A percentile compares a stretch with the other conserved stretches of the same genome.
Evolutionary conservation across 768 basidiomycete genomes (phyloP).

Genomic region (Phylloporus sp.): DNA sequence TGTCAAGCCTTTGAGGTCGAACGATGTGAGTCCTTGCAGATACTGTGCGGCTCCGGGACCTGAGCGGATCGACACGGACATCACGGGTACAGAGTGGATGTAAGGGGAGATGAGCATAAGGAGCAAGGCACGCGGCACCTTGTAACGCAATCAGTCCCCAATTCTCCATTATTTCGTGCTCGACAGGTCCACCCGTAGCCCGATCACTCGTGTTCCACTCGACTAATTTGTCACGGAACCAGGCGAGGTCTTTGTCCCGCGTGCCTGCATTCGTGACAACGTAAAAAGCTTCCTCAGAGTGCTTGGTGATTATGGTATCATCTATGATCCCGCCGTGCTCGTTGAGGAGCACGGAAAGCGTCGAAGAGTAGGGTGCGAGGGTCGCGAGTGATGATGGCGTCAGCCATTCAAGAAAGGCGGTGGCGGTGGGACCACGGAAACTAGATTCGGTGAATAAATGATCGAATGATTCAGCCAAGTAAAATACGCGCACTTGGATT

Average conservation of each 20-base stretch:
- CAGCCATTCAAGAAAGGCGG: slow-evolving; percentile 82
- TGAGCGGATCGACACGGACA: slow-evolving; percentile 21
- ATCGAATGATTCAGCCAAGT: neutral
- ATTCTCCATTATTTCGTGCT: slow-evolving; percentile 72
- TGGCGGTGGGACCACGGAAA: slow-evolving; percentile 75
- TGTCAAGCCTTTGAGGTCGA: slow-evolving; percentile 66
- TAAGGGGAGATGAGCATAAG: neutral
- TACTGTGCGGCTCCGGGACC: slow-evolving; percentile 80
- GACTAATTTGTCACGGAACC: slow-evolving; percentile 61
- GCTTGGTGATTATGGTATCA: slow-evolving; percentile 89
- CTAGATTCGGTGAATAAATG: slow-evolving; percentile 33
- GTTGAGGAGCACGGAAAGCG: slow-evolving; percentile 86
- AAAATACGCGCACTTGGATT: slow-evolving; percentile 76
- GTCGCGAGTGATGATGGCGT: slow-evolving; percentile 76
- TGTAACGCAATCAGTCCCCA: slow-evolving; percentile 92
- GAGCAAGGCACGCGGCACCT: slow-evolving; percentile 43
- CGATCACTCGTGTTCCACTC: slow-evolving; percentile 71
- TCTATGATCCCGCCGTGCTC: slow-evolving; percentile 92
- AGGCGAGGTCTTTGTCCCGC: slow-evolving; percentile 72
- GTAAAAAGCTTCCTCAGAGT: slow-evolving; percentile 75
- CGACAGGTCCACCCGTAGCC: slow-evolving; percentile 55
- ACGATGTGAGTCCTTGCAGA: slow-evolving; percentile 70
- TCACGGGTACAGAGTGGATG: neutral
- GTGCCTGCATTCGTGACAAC: slow-evolving; percentile 96
- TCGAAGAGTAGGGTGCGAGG: slow-evolving; percentile 70